A percentile compares a stretch with the other conserved stretches of the same genome.
Evolutionary conservation across 306 rosid genomes (phyloP).

Genomic region (Erythrophleum fordii): DNA sequence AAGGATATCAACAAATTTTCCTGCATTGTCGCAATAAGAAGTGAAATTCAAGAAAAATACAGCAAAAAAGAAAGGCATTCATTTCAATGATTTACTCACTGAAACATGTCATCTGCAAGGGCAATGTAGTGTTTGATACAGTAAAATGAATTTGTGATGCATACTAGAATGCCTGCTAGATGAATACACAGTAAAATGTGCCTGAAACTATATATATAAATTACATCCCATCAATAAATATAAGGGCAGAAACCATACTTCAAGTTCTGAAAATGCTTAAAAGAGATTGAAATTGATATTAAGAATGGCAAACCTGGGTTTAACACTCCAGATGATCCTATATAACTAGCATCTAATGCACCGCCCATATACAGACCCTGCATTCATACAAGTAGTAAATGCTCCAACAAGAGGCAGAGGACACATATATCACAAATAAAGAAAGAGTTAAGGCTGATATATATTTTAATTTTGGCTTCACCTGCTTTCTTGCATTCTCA

Average conservation of each 20-base stretch:
- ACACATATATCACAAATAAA: not conserved
- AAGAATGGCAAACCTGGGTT: constrained; percentile 64
- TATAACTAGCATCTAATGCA: constrained; percentile 49
- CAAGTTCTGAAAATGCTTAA: constrained; percentile 6
- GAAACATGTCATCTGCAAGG: not conserved
- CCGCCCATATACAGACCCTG: constrained; percentile 58
- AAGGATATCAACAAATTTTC: not conserved
- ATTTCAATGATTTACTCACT: not conserved
- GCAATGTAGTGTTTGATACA: not conserved
- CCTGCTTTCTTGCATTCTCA: constrained; percentile 73
- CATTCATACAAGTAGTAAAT: constrained; percentile 34
- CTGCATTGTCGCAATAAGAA: not conserved
- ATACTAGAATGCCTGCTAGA: not conserved
- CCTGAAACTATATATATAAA: not conserved
- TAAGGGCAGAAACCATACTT: not conserved
- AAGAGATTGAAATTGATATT: constrained; percentile 17
- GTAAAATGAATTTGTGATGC: not conserved
- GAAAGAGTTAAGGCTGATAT: not conserved
- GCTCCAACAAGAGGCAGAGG: constrained; percentile 11
- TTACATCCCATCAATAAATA: not conserved
- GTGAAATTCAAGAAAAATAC: not conserved
- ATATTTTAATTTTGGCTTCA: constrained; percentile 30
- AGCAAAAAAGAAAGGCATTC: not conserved
- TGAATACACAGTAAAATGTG: not conserved
- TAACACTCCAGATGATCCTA: constrained; percentile 53